Evolutionary conservation across 2,329 filamentous ascomycete species (phyloP).

Genomic region (Arthrobotrys conoides): DNA sequence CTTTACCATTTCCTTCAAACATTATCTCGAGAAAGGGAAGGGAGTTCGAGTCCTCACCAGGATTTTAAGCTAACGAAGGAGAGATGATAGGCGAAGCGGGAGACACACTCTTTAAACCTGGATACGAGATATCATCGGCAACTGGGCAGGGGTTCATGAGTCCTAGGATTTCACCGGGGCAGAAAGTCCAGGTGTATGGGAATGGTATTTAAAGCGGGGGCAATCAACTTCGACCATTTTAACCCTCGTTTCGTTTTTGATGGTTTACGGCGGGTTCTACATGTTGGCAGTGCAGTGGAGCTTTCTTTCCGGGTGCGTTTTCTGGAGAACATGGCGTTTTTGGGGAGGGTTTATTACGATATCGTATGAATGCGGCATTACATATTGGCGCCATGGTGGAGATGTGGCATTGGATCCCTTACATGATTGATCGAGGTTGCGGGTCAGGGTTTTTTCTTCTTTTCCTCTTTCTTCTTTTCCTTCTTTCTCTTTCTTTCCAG

Average conservation of each 20-base stretch:
- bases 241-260: background rate
- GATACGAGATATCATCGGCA: constrained; percentile 39
- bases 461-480: background rate
- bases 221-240: background rate
- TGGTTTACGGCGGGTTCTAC: background rate
- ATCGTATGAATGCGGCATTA: background rate
- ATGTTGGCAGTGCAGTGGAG: background rate
- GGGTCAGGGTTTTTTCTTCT: background rate
- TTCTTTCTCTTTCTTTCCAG: background rate
- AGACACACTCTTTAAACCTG: constrained; percentile 48
- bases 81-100: constrained; percentile 14
- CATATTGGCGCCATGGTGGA: no score
- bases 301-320: background rate
- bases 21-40: background rate
- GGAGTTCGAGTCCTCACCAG: no score
- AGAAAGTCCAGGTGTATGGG: constrained; percentile 9
- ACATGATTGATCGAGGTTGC: background rate
- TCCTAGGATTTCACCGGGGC: constrained; percentile 38
- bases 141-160: constrained; percentile 29
- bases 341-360: background rate
- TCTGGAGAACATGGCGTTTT: constrained; percentile 10
- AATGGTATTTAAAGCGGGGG: constrained; percentile 2
- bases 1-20: background rate
- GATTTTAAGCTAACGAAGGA: constrained; percentile 12
- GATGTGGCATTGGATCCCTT: no score